These are phyloP conservation scores for Daldinia decipiens DNA, from an alignment of 495 filamentous ascomycete species.

Conservation along the genomic window DNA sequence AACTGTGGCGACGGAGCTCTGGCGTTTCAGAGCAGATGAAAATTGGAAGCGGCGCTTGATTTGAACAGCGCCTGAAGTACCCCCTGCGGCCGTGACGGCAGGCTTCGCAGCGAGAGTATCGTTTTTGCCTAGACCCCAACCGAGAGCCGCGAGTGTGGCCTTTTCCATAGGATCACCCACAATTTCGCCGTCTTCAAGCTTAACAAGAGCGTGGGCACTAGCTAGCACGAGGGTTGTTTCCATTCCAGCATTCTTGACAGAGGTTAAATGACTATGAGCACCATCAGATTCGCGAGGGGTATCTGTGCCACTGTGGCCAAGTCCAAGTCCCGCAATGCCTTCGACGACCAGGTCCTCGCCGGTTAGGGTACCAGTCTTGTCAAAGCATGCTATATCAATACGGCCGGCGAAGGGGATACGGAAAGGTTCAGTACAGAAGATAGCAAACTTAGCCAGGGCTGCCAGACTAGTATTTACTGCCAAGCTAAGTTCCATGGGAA, in stretches of 20 bases:
- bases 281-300: conserved; percentile 75
- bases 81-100: conserved; percentile 53
- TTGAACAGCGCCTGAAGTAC: conserved; percentile 72
- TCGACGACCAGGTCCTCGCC: conserved; percentile 98
- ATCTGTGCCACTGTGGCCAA: conserved; percentile 72
- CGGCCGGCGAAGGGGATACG: conserved; percentile 97
- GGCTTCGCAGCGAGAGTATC: conserved; percentile 77
- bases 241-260: conserved; percentile 70
- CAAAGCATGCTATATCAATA: conserved; percentile 97
- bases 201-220: conserved; percentile 94
- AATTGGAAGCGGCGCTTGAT: conserved; percentile 98
- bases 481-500: conserved; percentile 97
- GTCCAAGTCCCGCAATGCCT: conserved; percentile 88
- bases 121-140: conserved; percentile 89
- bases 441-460: conserved; percentile 91
- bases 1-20: conserved; percentile 91
- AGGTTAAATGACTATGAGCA: conserved; percentile 76
- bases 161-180: conserved; percentile 99
- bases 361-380: conserved; percentile 97
- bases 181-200: conserved; percentile 94
- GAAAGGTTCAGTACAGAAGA: conserved; percentile 99
- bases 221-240: conserved; percentile 94
- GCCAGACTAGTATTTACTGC: conserved; percentile 99
- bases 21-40: conserved; percentile 93
- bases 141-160: conserved; percentile 86